phyloP scores from a whole-genome alignment of 768 basidiomycete genomes.

The Daedalea quercina region DNA sequence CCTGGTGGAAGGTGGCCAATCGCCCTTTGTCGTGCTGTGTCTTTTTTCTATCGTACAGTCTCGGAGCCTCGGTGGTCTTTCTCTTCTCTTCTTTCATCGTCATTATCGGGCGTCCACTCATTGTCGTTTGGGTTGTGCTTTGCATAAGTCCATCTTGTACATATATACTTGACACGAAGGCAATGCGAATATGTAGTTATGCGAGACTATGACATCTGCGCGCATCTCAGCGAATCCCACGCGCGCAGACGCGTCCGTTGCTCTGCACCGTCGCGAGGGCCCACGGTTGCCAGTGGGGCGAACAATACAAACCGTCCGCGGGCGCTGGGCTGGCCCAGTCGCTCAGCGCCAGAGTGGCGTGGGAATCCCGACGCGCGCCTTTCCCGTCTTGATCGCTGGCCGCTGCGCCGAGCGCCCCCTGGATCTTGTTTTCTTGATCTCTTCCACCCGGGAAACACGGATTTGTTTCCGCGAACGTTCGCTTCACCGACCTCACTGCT shows the following conservation, averaged over 20 bases:
- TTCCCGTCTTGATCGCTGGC: neutral
- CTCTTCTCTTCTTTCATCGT: neutral
- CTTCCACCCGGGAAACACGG: neutral
- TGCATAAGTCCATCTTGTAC: slow-evolving; percentile 1
- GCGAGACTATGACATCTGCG: neutral
- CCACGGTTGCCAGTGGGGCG: neutral
- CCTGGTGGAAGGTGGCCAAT: neutral
- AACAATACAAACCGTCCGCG: neutral
- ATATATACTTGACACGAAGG: neutral
- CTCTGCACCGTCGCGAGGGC: neutral
- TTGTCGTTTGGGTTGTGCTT: neutral
- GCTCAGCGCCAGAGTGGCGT: neutral
- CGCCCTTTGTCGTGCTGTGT: neutral
- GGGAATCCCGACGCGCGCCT: neutral
- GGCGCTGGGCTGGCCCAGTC: neutral
- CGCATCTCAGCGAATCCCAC: too few relatives aligned
- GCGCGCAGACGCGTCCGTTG: too few relatives aligned
- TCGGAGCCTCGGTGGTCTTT: neutral
- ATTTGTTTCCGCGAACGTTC: slow-evolving; percentile 3
- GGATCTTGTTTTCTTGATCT: neutral
- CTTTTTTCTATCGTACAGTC: slow-evolving; percentile 1
- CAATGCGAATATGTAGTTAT: neutral
- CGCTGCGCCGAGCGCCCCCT: neutral
- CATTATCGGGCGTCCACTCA: neutral
- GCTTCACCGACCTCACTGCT: neutral